These are phyloP conservation scores for Aphanomyces cochlioides DNA, from an alignment of 352 stramenopile species.

Conservation along the genomic window DNA sequence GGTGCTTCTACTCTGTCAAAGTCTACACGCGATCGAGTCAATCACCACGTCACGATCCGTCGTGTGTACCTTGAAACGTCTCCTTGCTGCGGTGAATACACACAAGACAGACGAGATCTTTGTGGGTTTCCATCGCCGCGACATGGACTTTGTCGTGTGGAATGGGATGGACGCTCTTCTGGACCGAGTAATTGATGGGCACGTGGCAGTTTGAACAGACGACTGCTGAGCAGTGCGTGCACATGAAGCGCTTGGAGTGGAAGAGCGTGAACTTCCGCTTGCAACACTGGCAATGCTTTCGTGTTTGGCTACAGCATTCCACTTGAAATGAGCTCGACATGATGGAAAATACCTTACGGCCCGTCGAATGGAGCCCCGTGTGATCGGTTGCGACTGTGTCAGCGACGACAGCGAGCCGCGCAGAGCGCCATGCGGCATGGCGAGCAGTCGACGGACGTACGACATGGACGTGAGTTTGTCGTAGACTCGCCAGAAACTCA, in stretches of 20 bases:
- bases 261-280: slow-evolving; percentile 15
- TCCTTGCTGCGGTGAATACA: slow-evolving; percentile 24
- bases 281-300: slow-evolving; percentile 7
- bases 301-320: not conserved
- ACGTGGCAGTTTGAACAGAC: slow-evolving; percentile 28
- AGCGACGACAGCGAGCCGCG: slow-evolving; percentile 11
- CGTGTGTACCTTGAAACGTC: not conserved
- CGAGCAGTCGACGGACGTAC: slow-evolving; percentile 20
- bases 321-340: not conserved
- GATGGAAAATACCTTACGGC: not conserved
- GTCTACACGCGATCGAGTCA: not conserved
- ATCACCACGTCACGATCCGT: not conserved
- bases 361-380: slow-evolving; percentile 9
- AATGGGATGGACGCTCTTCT: not conserved
- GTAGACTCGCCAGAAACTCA: slow-evolving; percentile 26
- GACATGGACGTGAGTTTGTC: slow-evolving; percentile 18
- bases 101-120: slow-evolving; percentile 14
- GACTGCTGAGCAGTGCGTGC: not conserved
- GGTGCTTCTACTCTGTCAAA: slow-evolving; percentile 5
- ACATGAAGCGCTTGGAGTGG: slow-evolving; percentile 8
- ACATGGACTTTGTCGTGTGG: slow-evolving; percentile 6
- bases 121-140: slow-evolving; percentile 8
- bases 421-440: not conserved
- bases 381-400: slow-evolving; percentile 21
- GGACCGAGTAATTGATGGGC: slow-evolving; percentile 8